These are phyloP conservation scores for Lactifluus subvellereus DNA, from an alignment of 768 basidiomycete genomes.

Conservation along the genomic window DNA sequence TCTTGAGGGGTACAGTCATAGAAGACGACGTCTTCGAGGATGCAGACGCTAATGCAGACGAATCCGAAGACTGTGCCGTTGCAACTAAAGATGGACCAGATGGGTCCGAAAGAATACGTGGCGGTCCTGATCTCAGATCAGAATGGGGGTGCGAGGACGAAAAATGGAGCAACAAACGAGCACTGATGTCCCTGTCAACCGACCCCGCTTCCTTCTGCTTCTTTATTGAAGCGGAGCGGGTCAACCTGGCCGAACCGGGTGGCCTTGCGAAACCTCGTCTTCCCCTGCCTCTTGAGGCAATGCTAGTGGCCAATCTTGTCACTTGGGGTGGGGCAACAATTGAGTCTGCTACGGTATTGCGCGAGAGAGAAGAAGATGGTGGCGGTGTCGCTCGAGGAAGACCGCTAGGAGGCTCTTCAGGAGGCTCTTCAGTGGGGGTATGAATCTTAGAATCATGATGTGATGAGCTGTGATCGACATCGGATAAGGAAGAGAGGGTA, in stretches of 20 bases:
- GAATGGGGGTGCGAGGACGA: background rate
- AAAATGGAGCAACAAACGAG: conserved; percentile 12
- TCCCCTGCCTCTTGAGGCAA: background rate
- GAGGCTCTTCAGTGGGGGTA: background rate
- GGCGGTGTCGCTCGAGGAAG: background rate
- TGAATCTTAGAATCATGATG: background rate
- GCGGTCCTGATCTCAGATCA: conserved; percentile 8
- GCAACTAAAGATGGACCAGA: conserved; percentile 3
- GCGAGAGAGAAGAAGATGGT: background rate
- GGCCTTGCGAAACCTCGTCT: background rate
- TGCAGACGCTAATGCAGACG: background rate
- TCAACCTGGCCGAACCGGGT: conserved; percentile 5
- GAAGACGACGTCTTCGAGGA: conserved; percentile 6
- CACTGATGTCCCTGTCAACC: background rate
- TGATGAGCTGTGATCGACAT: background rate
- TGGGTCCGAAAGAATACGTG: background rate
- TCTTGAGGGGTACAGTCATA: conserved; percentile 7
- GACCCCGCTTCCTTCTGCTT: conserved; percentile 5
- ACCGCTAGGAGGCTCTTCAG: background rate
- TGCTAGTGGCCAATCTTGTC: background rate
- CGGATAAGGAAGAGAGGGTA: conserved; percentile 15
- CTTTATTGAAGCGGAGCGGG: conserved; percentile 17
- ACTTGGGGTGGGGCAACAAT: background rate
- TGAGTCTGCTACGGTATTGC: background rate
- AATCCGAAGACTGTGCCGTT: background rate